These are phyloP conservation scores for Ambrosia artemisiifolia DNA, from an alignment of 129 eudicot species.

Conservation along the genomic window DNA sequence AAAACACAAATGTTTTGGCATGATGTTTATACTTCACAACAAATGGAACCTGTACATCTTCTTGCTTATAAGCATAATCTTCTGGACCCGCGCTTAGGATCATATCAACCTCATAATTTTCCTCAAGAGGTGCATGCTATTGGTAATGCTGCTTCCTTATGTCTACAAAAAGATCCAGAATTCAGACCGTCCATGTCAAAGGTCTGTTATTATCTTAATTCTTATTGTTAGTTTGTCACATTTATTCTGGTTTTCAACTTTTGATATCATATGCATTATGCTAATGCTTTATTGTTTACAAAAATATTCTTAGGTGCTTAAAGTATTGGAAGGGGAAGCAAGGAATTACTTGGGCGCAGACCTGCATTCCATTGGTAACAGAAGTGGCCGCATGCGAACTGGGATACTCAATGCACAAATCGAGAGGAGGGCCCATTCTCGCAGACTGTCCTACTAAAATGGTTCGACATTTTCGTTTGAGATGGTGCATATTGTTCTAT, in stretches of 20 bases:
- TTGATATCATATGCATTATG: neutral
- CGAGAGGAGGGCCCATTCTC: conserved; percentile 50
- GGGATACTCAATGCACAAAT: conserved; percentile 23
- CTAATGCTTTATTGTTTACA: neutral
- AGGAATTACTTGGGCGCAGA: conserved; percentile 48
- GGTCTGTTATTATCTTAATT: conserved; percentile 31
- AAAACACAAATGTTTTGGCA: conserved; percentile 38
- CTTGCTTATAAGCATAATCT: conserved; percentile 51
- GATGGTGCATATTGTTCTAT: neutral
- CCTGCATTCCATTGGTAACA: conserved; percentile 53
- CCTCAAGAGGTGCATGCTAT: conserved; percentile 70
- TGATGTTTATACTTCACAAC: conserved; percentile 40
- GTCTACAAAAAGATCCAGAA: conserved; percentile 76
- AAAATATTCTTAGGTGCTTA: conserved; percentile 52
- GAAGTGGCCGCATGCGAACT: conserved; percentile 60
- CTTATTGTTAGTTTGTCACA: neutral
- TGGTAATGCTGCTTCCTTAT: conserved; percentile 78
- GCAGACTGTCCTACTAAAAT: conserved; percentile 64
- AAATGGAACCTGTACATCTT: conserved; percentile 39
- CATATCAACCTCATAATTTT: conserved; percentile 41
- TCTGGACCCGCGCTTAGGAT: conserved; percentile 49
- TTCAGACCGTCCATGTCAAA: conserved; percentile 91
- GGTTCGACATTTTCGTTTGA: neutral
- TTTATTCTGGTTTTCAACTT: neutral
- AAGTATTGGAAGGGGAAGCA: conserved; percentile 69